Percentiles rank a stretch among this genome's conserved stretches.
phyloP scores from a whole-genome alignment of 1,139 yeast species.

The Geotrichum macrosporum region DNA sequence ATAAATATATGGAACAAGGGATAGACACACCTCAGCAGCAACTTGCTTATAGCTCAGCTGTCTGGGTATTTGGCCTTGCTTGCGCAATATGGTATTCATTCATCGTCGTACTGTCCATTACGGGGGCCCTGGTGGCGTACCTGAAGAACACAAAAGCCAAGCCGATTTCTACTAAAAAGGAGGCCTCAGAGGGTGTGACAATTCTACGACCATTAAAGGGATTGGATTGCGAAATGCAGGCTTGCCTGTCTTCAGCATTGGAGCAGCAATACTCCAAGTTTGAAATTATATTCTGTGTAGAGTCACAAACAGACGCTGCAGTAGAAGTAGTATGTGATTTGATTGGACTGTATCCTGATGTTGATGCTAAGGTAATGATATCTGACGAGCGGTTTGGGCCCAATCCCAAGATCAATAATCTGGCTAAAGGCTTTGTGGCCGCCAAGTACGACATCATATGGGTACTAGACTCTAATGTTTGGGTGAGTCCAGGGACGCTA shows the following conservation, averaged over 20 bases:
- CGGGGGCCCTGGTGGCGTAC: slow-evolving; percentile 21
- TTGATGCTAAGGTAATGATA: slow-evolving; percentile 57
- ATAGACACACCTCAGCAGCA: too few species aligned
- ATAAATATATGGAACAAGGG: too few species aligned
- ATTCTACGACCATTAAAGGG: slow-evolving; percentile 83
- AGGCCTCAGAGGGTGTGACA: slow-evolving; percentile 57
- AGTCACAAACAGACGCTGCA: slow-evolving; percentile 59
- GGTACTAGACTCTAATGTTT: slow-evolving; percentile 86
- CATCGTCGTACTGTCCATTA: slow-evolving; percentile 22
- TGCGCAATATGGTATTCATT: slow-evolving; percentile 28
- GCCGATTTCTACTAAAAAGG: not conserved
- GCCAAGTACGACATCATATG: slow-evolving; percentile 75
- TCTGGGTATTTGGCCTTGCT: too few species aligned
- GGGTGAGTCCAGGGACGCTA: slow-evolving; percentile 66
- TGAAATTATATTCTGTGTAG: slow-evolving; percentile 75
- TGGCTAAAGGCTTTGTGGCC: slow-evolving; percentile 66
- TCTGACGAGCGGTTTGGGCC: slow-evolving; percentile 57
- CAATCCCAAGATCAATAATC: slow-evolving; percentile 82
- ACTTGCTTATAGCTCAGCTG: too few species aligned
- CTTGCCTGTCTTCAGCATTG: slow-evolving; percentile 66
- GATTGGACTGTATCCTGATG: slow-evolving; percentile 51
- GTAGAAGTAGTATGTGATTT: slow-evolving; percentile 53
- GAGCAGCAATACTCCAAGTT: slow-evolving; percentile 65
- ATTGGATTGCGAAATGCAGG: slow-evolving; percentile 66
- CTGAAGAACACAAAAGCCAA: slow-evolving; percentile 3